Evolutionary conservation across 2,329 filamentous ascomycete genomes (phyloP), one percentile per base, ranked within the genome.

Genomic region (Aspergillus tamarii): DNA sequence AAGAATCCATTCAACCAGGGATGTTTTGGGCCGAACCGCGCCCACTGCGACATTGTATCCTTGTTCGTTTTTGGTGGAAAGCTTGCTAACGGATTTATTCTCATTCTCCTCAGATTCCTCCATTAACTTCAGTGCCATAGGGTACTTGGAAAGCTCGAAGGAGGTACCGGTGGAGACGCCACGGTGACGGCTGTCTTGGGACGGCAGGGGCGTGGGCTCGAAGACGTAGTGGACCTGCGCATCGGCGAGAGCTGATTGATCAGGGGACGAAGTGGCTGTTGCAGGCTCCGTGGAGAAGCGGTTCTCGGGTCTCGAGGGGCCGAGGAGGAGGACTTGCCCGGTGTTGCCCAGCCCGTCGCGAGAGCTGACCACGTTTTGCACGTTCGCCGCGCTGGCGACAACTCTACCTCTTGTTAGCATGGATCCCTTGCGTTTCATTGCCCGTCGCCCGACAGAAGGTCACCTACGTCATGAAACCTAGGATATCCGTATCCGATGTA

Each of bases 1-100:
- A 4, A 97, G 81, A 6, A 91, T 88, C 94, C 94, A 97, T 71
- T 94, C 87, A 9, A 91, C 91, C 59, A 96, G 79, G 0, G 80
- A 74, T 6, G 85, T 92, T 59, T 86, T 84, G 0, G 91, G 88
- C 12, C 90, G 84, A 9, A 92, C 91, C 71, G 89, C 94, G 26
- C 93, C 94, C n/a, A 94, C 89, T 12, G 92, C 90, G 1, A 97
- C 92, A 4, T 79, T 74, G 11, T 84, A 76, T 0, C 85, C 85
- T 66, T 92, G 83, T 71, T 97, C 93, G 69, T 97, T 96, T 10
- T 76, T 82, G 0, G 91, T 91, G 7, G 87, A 86, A 16, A 96
- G 82, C 1, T 85, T 75, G 65, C 88, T 88, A 19, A 89, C 91
- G 4, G 91, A 88, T 69, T 91, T 91, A 72, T 91, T 91, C 19